Evolutionary conservation across 169 alveolate genomes (phyloP).

Genomic region (Eimeria tenella): DNA sequence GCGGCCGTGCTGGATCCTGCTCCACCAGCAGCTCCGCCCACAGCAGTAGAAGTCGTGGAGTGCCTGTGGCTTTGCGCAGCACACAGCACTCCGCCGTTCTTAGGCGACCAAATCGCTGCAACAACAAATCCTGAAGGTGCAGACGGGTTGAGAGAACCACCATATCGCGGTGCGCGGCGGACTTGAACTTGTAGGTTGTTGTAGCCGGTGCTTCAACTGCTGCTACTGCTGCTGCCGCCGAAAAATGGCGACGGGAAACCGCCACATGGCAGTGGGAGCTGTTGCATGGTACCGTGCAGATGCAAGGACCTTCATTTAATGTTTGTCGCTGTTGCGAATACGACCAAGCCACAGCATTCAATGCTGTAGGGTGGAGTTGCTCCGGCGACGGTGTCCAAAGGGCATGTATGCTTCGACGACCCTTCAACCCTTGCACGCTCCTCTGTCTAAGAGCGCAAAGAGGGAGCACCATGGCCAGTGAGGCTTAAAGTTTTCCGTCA

Average conservation of each 20-base stretch:
- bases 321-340: too few relatives aligned
- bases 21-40: conserved; percentile 74
- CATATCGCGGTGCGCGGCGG: conserved; percentile 79
- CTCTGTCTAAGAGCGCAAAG: too few relatives aligned
- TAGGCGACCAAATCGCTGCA: conserved; percentile 77
- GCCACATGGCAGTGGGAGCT: too few relatives aligned
- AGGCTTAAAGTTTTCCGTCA: too few relatives aligned
- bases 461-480: too few relatives aligned
- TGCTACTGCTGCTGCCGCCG: not conserved
- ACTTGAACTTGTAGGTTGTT: conserved; percentile 54
- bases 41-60: conserved; percentile 53
- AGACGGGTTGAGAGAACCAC: conserved; percentile 65
- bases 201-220: not conserved
- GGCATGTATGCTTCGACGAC: too few relatives aligned
- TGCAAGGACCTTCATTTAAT: too few relatives aligned
- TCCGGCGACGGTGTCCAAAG: not conserved
- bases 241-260: too few relatives aligned
- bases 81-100: conserved; percentile 64
- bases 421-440: too few relatives aligned
- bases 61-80: conserved; percentile 45
- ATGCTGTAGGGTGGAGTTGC: not conserved
- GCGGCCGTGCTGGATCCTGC: conserved; percentile 45
- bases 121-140: conserved; percentile 71
- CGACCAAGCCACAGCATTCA: not conserved
- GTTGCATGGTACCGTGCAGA: too few relatives aligned